phyloP scores from a whole-genome alignment of 164 flowering plant genomes.

The Platanus orientalis region DNA sequence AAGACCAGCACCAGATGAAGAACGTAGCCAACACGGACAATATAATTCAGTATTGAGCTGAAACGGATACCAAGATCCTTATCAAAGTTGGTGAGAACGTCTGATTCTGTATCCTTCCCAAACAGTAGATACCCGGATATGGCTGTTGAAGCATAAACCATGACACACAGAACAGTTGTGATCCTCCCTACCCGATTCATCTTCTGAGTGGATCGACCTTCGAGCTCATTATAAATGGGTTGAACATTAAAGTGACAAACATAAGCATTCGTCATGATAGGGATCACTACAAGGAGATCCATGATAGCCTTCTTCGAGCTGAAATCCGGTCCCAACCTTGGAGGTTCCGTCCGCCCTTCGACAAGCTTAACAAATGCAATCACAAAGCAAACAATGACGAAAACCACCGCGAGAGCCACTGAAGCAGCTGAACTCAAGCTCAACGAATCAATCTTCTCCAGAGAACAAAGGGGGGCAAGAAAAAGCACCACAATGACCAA shows the following conservation, averaged over 20 bases:
- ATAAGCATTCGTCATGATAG: constrained; percentile 91
- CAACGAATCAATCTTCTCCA: constrained; percentile 88
- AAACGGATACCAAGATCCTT: constrained; percentile 76
- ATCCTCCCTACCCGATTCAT: constrained; percentile 88
- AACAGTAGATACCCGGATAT: constrained; percentile 80
- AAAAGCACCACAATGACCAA: constrained; percentile 62
- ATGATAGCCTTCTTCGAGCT: constrained; percentile 68
- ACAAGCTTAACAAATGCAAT: constrained; percentile 74
- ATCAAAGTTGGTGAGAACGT: constrained; percentile 84
- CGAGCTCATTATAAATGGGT: constrained; percentile 94
- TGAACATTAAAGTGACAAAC: constrained; percentile 93
- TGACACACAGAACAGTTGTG: constrained; percentile 63
- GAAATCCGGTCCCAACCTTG: constrained; percentile 76
- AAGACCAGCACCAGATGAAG: constrained; percentile 87
- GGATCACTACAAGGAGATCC: constrained; percentile 91
- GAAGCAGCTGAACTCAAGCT: constrained; percentile 94
- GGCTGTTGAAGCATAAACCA: constrained; percentile 72
- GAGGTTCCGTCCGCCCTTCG: constrained; percentile 65
- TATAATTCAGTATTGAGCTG: constrained; percentile 65
- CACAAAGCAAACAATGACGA: constrained; percentile 61
- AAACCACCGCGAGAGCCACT: constrained; percentile 84
- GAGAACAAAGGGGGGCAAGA: constrained; percentile 76
- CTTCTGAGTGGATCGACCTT: constrained; percentile 73
- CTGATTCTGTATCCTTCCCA: constrained; percentile 81
- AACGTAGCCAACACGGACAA: constrained; percentile 82